These are phyloP conservation scores for Sporothrix globosa DNA, from an alignment of 2,329 filamentous ascomycete genomes.

Conservation along the genomic window DNA sequence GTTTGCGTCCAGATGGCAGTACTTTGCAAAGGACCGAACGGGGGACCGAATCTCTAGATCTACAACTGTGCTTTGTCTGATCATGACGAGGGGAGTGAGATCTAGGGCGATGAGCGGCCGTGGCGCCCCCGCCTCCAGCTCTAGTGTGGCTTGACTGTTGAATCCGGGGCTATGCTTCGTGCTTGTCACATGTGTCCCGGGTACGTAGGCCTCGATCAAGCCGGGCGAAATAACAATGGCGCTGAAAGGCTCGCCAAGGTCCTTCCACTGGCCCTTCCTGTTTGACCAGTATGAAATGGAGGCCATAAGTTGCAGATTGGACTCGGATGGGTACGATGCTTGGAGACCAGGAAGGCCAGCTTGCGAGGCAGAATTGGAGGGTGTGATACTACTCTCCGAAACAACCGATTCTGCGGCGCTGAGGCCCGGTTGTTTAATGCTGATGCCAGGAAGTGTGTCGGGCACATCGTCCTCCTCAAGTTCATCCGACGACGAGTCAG, in stretches of 20 bases:
- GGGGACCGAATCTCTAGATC: conserved; percentile 94
- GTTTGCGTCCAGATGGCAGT: conserved; percentile 64
- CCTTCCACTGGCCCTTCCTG: conserved; percentile 62
- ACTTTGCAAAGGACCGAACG: conserved; percentile 70
- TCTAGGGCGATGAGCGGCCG: conserved; percentile 71
- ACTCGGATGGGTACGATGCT: conserved; percentile 50
- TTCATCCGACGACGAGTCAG: conserved; percentile 55
- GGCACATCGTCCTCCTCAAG: conserved; percentile 64
- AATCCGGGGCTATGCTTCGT: conserved; percentile 26
- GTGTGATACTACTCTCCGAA: conserved; percentile 66
- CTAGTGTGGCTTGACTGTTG: conserved; percentile 39
- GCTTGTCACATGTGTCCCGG: conserved; percentile 10
- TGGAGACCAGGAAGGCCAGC: conserved; percentile 61
- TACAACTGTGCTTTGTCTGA: conserved; percentile 86
- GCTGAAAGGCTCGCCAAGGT: conserved; percentile 56
- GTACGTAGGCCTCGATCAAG: conserved; percentile 54
- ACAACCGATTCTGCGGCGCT: conserved; percentile 47
- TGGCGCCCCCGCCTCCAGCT: conserved; percentile 42
- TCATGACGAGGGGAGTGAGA: conserved; percentile 86
- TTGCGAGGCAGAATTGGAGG: conserved; percentile 83
- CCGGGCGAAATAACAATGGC: conserved; percentile 62
- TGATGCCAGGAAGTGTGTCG: conserved; percentile 61
- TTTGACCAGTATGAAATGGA: conserved; percentile 66
- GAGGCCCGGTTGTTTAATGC: conserved; percentile 52
- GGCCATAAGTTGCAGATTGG: conserved; percentile 54